Percentiles rank a stretch among this genome's conserved stretches.
Conservation (phyloP, 805 yeast species). For the Saccharomycopsis malanga region DNA sequence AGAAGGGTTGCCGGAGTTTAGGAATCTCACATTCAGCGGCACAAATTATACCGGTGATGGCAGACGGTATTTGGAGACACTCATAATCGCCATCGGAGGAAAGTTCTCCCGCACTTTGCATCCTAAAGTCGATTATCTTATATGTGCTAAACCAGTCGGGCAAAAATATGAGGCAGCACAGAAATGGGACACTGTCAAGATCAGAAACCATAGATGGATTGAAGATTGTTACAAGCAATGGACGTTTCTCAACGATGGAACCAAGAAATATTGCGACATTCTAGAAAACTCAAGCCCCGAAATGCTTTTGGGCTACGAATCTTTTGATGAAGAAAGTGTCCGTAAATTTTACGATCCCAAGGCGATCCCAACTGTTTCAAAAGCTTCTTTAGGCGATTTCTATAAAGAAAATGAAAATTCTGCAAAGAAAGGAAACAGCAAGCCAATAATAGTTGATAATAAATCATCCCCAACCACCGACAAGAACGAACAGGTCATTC, state of each 20-base stretch:
- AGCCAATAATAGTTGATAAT: too few relatives aligned
- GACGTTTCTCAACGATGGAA: slow-evolving; percentile 41
- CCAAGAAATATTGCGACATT: slow-evolving; percentile 44
- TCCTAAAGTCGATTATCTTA: slow-evolving; percentile 59
- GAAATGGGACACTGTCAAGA: slow-evolving; percentile 48
- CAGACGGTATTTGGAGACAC: slow-evolving; percentile 56
- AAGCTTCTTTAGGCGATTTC: slow-evolving; percentile 19
- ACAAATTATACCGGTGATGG: slow-evolving; percentile 87
- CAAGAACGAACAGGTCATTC: slow-evolving; percentile 6
- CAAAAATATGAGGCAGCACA: slow-evolving; percentile 70
- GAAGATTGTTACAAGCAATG: slow-evolving; percentile 71
- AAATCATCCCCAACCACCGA: slow-evolving; percentile 8
- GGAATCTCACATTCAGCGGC: slow-evolving; percentile 50
- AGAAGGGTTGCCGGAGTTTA: slow-evolving; percentile 46
- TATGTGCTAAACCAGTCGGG: slow-evolving; percentile 63
- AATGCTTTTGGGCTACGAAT: slow-evolving; percentile 22
- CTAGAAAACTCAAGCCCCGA: slow-evolving; percentile 31
- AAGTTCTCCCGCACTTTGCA: slow-evolving; percentile 59
- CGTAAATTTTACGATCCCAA: slow-evolving; percentile 17
- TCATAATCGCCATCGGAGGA: slow-evolving; percentile 70
- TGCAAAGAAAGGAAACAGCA: slow-evolving; percentile 1
- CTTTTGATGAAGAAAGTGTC: slow-evolving; percentile 5
- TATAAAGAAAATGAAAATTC: background rate
- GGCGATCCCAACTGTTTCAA: background rate
- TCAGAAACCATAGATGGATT: slow-evolving; percentile 81